Percentiles rank a stretch among this genome's conserved stretches.
These are phyloP conservation scores for Avicennia marina DNA, from an alignment of 257 asterid genomes.

Conservation along the genomic window DNA sequence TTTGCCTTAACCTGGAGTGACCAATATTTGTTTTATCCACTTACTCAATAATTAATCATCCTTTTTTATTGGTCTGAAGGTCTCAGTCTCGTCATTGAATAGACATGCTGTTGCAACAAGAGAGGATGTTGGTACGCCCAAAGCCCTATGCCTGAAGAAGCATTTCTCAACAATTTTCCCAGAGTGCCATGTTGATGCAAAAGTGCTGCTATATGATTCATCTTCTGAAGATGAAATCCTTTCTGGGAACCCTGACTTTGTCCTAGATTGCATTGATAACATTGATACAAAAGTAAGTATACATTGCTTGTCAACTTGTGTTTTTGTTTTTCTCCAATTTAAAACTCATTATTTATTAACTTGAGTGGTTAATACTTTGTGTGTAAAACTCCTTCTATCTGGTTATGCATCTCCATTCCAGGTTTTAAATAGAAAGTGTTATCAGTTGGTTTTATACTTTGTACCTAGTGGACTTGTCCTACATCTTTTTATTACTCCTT, in stretches of 20 bases:
- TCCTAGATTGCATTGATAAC: slow-evolving; percentile 93
- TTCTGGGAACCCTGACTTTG: slow-evolving; percentile 81
- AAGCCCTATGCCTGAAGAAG: slow-evolving; percentile 83
- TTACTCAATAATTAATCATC: slow-evolving; percentile 8
- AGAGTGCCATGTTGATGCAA: slow-evolving; percentile 84
- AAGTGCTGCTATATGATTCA: slow-evolving; percentile 75
- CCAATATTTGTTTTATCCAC: neutral
- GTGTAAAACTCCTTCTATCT: neutral
- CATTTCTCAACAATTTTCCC: slow-evolving; percentile 82
- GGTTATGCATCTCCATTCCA: slow-evolving; percentile 7
- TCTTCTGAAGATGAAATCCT: slow-evolving; percentile 90
- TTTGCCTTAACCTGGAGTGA: no score
- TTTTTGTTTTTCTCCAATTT: no score
- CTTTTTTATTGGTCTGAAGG: slow-evolving; percentile 39
- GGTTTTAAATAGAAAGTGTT: no score
- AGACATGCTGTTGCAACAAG: slow-evolving; percentile 98
- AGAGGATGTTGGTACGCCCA: slow-evolving; percentile 90
- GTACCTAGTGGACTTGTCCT: no score
- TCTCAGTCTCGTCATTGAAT: slow-evolving; percentile 91
- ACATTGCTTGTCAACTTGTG: neutral
- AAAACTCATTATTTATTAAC: no score
- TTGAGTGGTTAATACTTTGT: no score
- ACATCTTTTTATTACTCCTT: no score
- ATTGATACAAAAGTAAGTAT: slow-evolving; percentile 88
- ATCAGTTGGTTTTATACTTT: no score